Evolutionary conservation across 108 stramenopile genomes (phyloP).

Genomic region (Cyclostephanos tholiformis): DNA sequence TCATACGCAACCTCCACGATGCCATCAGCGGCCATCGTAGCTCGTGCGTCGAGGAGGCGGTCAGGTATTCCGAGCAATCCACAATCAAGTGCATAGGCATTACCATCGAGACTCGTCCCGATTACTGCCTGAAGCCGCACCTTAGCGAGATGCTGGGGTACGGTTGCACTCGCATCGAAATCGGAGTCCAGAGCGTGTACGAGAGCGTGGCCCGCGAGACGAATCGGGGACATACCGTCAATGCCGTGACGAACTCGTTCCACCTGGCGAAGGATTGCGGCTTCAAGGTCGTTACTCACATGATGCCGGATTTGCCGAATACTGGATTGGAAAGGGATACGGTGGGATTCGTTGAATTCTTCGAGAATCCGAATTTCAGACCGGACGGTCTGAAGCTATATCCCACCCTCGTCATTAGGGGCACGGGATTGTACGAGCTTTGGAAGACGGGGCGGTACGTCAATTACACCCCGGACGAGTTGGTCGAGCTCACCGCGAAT

Average conservation of each 20-base stretch:
- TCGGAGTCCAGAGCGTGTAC: conserved; percentile 96
- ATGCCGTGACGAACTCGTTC: conserved; percentile 91
- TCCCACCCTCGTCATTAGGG: conserved; percentile 95
- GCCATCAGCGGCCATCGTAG: conserved; percentile 89
- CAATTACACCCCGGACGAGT: conserved; percentile 94
- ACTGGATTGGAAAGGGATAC: conserved; percentile 92
- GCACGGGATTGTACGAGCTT: conserved; percentile 94
- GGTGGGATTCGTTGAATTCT: conserved; percentile 89
- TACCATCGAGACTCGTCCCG: conserved; percentile 97
- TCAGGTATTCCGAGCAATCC: conserved; percentile 86
- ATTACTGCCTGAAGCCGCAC: conserved; percentile 95
- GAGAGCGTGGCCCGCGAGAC: conserved; percentile 93
- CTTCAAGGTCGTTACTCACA: conserved; percentile 97
- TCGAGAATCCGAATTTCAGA: conserved; percentile 92
- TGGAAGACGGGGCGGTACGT: conserved; percentile 94
- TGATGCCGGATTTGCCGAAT: conserved; percentile 98
- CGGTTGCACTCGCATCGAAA: conserved; percentile 98
- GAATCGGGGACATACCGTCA: conserved; percentile 95
- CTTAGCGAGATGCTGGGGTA: conserved; percentile 93
- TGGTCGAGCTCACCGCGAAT: conserved; percentile 91
- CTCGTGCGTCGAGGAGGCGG: conserved; percentile 83
- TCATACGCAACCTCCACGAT: conserved; percentile 94
- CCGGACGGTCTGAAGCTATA: conserved; percentile 96
- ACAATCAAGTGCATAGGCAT: conserved; percentile 93
- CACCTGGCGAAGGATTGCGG: conserved; percentile 95